phyloP scores from a whole-genome alignment of 345 rosid species.

The Lepidium sativum region DNA sequence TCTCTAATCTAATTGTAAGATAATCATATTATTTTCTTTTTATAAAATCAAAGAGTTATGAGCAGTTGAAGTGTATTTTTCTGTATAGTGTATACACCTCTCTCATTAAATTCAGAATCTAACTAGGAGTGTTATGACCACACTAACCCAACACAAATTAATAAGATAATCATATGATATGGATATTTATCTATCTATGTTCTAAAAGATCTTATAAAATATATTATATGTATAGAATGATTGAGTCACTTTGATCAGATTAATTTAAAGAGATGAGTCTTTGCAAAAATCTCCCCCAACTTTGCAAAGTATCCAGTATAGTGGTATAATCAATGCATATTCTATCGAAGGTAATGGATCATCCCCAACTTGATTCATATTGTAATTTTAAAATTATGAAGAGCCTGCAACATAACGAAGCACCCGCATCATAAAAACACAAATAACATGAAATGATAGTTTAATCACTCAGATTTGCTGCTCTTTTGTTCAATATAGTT shows the following conservation, averaged over 20 bases:
- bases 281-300: constrained; percentile 19
- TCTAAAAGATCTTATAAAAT: no score
- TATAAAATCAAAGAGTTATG: no score
- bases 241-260: neutral
- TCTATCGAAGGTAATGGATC: constrained; percentile 13
- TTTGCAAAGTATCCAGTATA: constrained; percentile 17
- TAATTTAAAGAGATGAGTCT: neutral
- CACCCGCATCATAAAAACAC: neutral
- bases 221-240: neutral
- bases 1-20: no score
- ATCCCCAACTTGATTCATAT: constrained; percentile 19
- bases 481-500: neutral
- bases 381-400: neutral
- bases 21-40: no score
- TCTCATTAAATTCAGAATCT: no score
- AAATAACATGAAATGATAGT: neutral
- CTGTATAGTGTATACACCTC: no score
- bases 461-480: neutral
- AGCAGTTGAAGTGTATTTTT: no score
- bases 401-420: constrained; percentile 6
- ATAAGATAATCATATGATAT: neutral
- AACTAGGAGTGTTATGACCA: no score
- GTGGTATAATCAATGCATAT: constrained; percentile 1
- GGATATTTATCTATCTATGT: neutral
- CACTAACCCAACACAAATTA: no score